Conservation (phyloP, 2,329 filamentous ascomycete genomes). For the Plenodomus tracheiphilus region DNA sequence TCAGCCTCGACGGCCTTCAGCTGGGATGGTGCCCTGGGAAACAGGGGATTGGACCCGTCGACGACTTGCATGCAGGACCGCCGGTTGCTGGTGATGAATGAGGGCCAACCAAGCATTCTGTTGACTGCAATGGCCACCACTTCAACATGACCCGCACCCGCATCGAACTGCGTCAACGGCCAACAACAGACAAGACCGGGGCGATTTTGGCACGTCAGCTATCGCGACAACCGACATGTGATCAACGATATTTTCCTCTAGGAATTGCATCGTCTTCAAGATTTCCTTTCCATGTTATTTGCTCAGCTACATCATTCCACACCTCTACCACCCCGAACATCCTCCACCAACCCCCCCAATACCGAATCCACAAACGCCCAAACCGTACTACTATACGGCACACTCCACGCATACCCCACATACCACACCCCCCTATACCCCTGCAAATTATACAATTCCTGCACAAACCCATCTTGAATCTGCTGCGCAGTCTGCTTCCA, state of each 20-base stretch:
- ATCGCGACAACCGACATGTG: too few relatives aligned
- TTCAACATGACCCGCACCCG: neutral
- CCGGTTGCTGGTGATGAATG: slow-evolving; percentile 1
- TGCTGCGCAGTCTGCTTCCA: slow-evolving; percentile 12
- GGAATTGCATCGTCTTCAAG: too few relatives aligned
- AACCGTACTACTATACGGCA: slow-evolving; percentile 22
- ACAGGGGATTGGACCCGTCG: slow-evolving; percentile 22
- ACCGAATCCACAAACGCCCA: slow-evolving; percentile 27
- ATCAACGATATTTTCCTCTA: neutral
- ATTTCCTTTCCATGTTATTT: too few relatives aligned
- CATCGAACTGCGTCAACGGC: too few relatives aligned
- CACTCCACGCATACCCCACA: slow-evolving; percentile 20
- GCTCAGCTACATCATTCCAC: too few relatives aligned
- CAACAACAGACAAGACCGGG: too few relatives aligned
- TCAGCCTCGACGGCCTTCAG: slow-evolving; percentile 32
- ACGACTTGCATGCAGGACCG: slow-evolving; percentile 15
- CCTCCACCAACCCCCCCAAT: slow-evolving; percentile 14
- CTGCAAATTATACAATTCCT: slow-evolving; percentile 23
- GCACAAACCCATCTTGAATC: slow-evolving; percentile 21
- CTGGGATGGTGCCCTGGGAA: slow-evolving; percentile 16
- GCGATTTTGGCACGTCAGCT: too few relatives aligned
- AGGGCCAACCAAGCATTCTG: slow-evolving; percentile 6
- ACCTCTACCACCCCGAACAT: too few relatives aligned
- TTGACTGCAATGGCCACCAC: neutral
- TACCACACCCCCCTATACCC: slow-evolving; percentile 24